Evolutionary conservation across 148 eudicot genomes (phyloP), one percentile per base, ranked within the genome.

Genomic region (Amaranthus hypochondriacus): DNA sequence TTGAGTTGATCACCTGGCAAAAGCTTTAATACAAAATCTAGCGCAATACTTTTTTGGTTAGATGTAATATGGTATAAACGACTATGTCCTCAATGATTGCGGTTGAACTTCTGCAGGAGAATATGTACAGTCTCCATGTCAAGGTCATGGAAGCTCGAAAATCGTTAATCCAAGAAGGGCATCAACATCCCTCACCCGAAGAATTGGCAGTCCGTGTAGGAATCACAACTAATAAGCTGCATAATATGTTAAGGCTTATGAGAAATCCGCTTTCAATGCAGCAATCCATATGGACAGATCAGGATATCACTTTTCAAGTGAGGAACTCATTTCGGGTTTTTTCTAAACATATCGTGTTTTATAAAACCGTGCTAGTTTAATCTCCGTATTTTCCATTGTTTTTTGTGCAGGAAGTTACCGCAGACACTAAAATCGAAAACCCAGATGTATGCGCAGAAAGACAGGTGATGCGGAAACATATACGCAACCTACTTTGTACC

Each of bases 281-380:
- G 71, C 88, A 86, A 71, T 76, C 96, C 71, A 78, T 92, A 48
- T 92, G 90, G 92, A 48, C 73, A 21, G 96, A 90, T 72, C 93
- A 90, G 76, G 76, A 76, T 74, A 87, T 92, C 58, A 92, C 97
- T 65, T 86, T 78, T 76, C 97, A 92, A 96, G 98, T 87, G 73
- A 21, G n/a, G 5, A 51, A 70, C 78, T 68, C 6, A 59, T 48
- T 9, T 28, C 65, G 55, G 48, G 13, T 49, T 15, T 13, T 13
- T 66, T 56, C 28, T 42, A 71, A 43, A 14, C 48, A 59, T 47
- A 15, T 7, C 39, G 4, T 75, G 14, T n/a, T 2, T 11, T 44
- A n/a, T 5, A 6, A 56, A 42, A 60, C 55, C 51, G 13, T 44
- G 60, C 7, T 54, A 3, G 13, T 50, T 70, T 46, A 39, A 69